Conservation (phyloP, 176 grass and related monocot genomes). For the Oropetium thomaeum region DNA sequence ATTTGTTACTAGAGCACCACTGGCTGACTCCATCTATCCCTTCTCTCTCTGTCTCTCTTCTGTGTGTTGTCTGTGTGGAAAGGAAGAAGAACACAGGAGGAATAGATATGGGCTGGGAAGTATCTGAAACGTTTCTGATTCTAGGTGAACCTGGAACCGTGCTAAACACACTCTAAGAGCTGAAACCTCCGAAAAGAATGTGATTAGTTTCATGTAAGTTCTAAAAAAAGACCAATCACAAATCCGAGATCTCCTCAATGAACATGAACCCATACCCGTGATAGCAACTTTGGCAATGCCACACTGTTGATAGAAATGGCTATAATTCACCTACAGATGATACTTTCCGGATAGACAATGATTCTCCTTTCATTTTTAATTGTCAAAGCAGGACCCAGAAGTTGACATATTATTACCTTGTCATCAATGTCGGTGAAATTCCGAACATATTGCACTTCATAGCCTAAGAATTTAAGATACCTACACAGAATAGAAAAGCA, state of each 20-base stretch:
- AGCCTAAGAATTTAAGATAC: slow-evolving; percentile 68
- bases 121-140: no score
- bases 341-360: background rate
- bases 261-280: slow-evolving; percentile 7
- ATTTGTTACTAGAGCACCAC: no score
- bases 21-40: no score
- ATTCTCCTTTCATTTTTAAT: background rate
- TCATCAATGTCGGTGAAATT: slow-evolving; percentile 96
- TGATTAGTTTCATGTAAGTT: background rate
- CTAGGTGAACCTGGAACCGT: no score
- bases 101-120: no score
- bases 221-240: background rate
- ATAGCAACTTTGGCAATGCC: background rate
- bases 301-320: background rate
- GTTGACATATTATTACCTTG: slow-evolving; percentile 48
- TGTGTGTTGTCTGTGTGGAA: no score
- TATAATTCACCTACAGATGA: background rate
- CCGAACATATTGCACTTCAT: slow-evolving; percentile 78
- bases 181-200: background rate
- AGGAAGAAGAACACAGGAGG: no score
- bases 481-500: slow-evolving; percentile 25
- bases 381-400: background rate
- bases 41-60: no score
- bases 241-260: background rate
- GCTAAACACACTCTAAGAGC: no score